Base-by-base conservation (phyloP, 2,329 filamentous ascomycete species). In the Dothideomycetes sp. region DNA sequence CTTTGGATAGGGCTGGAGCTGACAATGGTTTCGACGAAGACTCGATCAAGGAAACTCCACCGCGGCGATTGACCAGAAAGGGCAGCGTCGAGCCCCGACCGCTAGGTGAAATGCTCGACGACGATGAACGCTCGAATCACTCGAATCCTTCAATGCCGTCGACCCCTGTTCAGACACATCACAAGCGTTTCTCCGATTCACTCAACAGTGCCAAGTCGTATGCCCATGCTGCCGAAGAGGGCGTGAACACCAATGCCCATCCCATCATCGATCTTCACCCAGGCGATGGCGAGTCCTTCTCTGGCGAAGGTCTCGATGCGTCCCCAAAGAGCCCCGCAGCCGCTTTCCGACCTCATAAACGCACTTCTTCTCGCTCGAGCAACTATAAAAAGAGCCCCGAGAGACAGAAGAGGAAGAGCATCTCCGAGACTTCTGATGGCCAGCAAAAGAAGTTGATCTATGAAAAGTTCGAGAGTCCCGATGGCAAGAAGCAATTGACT, bases 401-500 rank as follows among this genome's bases (percentile, higher is more conserved):
- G 4, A n/a, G 25, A 22, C 17, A 22, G 23, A 41, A 38, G 20
- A 35, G 49, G 48, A 45, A 45, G 45, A 39, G 34, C 7, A 37
- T 32, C 38, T 47, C 32, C 32, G 42, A 42, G 47, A 47, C 42
- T 45, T 24, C 18, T 11, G 35, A 35, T 44, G 45, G 34, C 13
- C 23, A 23, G 7, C 41, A 36, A 13, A 45, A 53, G 22, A 53
- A 55, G 18, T 46, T 65, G 7, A 45, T 69, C 10, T 65, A 64
- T 38, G 64, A 71, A 52, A 65, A 64, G 45, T 58, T 68, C 34
- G 48, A 55, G 25, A 62, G 65, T 47, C 60, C 60, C 43, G 58
- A 66, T 43, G 69, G 69, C 34, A 55, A 67, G 34, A 55, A 67
- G 34, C 59, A 61, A 28, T 52, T 73, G 48, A 64, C 62, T 15